Evolutionary conservation across 2,329 filamentous ascomycete genomes (phyloP).

Genomic region (Tolypocladium tropicale): DNA sequence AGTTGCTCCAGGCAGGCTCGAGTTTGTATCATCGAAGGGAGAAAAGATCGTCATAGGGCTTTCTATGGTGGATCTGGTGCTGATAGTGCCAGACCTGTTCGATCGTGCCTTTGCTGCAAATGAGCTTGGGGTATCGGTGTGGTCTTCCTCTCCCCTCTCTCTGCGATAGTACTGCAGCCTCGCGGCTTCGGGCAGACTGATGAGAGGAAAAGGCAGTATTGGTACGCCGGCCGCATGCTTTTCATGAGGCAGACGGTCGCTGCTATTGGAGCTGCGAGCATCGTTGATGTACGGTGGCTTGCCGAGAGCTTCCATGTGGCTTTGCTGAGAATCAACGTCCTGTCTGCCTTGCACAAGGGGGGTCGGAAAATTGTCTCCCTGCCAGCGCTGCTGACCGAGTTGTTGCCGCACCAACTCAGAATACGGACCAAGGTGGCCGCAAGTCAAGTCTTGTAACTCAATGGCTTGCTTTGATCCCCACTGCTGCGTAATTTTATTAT

Average conservation of each 20-base stretch:
- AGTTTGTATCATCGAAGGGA: conserved; percentile 5
- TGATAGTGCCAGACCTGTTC: conserved; percentile 18
- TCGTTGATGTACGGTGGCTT: not conserved
- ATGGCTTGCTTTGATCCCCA: conserved; percentile 4
- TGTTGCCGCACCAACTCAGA: conserved; percentile 11
- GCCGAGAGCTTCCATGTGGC: not conserved
- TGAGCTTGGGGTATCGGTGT: conserved; percentile 17
- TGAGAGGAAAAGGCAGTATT: conserved; percentile 23
- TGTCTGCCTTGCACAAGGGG: no score
- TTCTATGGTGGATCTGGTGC: conserved; percentile 16
- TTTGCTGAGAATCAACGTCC: not conserved
- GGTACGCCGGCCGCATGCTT: conserved; percentile 13
- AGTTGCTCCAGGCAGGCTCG: not conserved
- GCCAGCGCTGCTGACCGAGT: not conserved
- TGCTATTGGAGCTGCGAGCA: not conserved
- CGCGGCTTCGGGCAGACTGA: conserved; percentile 26
- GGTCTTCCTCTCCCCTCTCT: conserved; percentile 25
- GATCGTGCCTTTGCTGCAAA: conserved; percentile 19
- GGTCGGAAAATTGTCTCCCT: no score
- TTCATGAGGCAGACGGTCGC: conserved; percentile 9
- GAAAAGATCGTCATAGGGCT: conserved; percentile 16
- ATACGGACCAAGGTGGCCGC: conserved; percentile 20
- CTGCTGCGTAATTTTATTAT: not conserved
- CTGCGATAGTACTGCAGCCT: conserved; percentile 20
- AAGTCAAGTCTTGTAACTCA: conserved; percentile 13